phyloP scores from a whole-genome alignment of 2,329 filamentous ascomycete species.

The Delphinella strobiligena region DNA sequence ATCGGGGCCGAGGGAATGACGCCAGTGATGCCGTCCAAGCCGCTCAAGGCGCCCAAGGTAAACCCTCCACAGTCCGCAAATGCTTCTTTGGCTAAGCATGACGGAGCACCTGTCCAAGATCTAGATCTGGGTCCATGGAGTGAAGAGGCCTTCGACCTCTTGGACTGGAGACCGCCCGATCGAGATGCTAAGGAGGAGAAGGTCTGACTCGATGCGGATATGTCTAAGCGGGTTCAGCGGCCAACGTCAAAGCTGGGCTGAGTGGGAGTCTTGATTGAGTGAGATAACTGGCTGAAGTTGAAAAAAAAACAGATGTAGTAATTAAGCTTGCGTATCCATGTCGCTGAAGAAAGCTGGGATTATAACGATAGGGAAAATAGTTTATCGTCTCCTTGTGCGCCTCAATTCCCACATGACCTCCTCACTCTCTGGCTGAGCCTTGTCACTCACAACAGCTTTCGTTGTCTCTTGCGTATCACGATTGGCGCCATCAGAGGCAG shows the following conservation, averaged over 20 bases:
- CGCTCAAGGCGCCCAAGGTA: conserved; percentile 17
- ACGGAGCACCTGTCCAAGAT: too few relatives aligned
- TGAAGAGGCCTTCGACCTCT: conserved; percentile 53
- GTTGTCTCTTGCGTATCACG: conserved; percentile 3
- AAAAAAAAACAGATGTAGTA: neutral
- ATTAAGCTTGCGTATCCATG: neutral
- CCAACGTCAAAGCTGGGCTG: too few relatives aligned
- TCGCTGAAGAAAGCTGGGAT: neutral
- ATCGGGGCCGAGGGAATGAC: neutral
- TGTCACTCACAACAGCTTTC: too few relatives aligned
- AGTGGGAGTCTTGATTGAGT: too few relatives aligned
- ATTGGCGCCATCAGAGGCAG: too few relatives aligned
- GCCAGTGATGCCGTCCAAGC: conserved; percentile 13
- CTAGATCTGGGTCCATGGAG: conserved; percentile 53
- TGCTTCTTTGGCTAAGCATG: conserved; percentile 2
- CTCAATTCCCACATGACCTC: neutral
- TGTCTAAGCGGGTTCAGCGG: too few relatives aligned
- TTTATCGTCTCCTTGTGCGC: neutral
- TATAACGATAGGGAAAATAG: neutral
- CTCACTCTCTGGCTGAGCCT: neutral
- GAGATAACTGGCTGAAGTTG: too few relatives aligned
- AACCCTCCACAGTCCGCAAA: conserved; percentile 10
- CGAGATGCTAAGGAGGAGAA: conserved; percentile 20
- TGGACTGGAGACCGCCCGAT: conserved; percentile 45
- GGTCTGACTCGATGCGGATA: too few relatives aligned